A percentile compares a stretch with the other conserved stretches of the same genome.
These are phyloP conservation scores for Ophiostoma fasciatum DNA, from an alignment of 2,329 filamentous ascomycete species.

Conservation along the genomic window DNA sequence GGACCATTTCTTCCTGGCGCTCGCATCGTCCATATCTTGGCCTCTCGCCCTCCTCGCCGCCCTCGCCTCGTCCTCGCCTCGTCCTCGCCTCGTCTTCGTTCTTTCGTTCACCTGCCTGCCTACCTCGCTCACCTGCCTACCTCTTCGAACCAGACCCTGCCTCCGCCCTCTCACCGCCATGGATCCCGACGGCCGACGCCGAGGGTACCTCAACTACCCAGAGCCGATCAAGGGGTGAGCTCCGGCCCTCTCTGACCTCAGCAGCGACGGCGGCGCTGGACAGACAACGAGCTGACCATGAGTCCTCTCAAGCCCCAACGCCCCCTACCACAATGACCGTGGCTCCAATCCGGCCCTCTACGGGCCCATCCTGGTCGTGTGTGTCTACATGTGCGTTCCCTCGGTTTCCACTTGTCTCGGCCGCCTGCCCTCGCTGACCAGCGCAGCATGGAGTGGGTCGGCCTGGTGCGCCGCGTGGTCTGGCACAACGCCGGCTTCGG, in stretches of 20 bases:
- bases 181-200: conserved; percentile 9
- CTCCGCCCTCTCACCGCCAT: conserved; percentile 1
- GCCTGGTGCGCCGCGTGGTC: conserved; percentile 37
- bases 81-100: too few species aligned
- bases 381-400: conserved; percentile 36
- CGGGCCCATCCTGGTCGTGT: conserved; percentile 36
- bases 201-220: conserved; percentile 22
- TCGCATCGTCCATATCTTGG: too few species aligned
- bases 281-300: not conserved
- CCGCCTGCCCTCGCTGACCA: not conserved
- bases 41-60: too few species aligned
- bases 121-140: too few species aligned
- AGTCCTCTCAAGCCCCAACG: conserved; percentile 17
- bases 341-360: conserved; percentile 43
- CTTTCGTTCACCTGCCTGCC: too few species aligned
- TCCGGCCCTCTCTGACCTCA: not conserved
- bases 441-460: conserved; percentile 36
- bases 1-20: too few species aligned
- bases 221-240: conserved; percentile 21
- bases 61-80: too few species aligned
- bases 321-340: conserved; percentile 30
- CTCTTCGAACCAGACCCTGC: too few species aligned
- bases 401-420: not conserved
- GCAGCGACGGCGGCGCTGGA: too few species aligned
- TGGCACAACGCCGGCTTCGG: conserved; percentile 52